Evolutionary conservation across 441 rosid genomes (phyloP).

Genomic region (Arabidopsis lyrata): DNA sequence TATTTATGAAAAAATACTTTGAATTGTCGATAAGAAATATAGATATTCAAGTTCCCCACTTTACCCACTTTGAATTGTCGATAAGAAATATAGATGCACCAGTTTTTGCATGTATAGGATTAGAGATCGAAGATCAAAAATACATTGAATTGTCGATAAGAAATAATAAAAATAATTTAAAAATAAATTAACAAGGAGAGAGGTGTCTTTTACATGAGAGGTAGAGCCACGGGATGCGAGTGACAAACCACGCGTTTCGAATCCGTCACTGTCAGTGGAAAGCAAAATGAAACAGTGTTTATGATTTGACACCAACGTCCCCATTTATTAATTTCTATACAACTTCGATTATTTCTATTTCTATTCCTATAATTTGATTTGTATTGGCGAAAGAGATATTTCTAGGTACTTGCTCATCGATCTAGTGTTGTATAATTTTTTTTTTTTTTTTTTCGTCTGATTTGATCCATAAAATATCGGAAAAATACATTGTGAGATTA

Average conservation of each 20-base stretch:
- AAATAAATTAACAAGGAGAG: constrained; percentile 4
- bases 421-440: not conserved
- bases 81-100: too few species aligned
- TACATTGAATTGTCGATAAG: too few species aligned
- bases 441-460: too few species aligned
- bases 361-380: not conserved
- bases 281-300: constrained; percentile 38
- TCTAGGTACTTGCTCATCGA: constrained; percentile 22
- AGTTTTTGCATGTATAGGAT: too few species aligned
- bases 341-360: constrained; percentile 24
- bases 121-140: too few species aligned
- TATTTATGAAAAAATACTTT: too few species aligned
- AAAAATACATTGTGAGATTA: too few species aligned
- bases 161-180: not conserved
- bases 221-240: constrained; percentile 40
- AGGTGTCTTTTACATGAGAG: constrained; percentile 38
- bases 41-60: too few species aligned
- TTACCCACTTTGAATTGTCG: too few species aligned
- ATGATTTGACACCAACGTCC: constrained; percentile 41
- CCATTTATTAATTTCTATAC: constrained; percentile 28
- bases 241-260: constrained; percentile 31
- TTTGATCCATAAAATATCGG: too few species aligned
- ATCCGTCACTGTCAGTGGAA: constrained; percentile 44
- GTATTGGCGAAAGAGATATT: constrained; percentile 8
- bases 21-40: too few species aligned